Evolutionary conservation across 2,329 filamentous ascomycete genomes (phyloP).

Genomic region (Fusarium camptoceras): DNA sequence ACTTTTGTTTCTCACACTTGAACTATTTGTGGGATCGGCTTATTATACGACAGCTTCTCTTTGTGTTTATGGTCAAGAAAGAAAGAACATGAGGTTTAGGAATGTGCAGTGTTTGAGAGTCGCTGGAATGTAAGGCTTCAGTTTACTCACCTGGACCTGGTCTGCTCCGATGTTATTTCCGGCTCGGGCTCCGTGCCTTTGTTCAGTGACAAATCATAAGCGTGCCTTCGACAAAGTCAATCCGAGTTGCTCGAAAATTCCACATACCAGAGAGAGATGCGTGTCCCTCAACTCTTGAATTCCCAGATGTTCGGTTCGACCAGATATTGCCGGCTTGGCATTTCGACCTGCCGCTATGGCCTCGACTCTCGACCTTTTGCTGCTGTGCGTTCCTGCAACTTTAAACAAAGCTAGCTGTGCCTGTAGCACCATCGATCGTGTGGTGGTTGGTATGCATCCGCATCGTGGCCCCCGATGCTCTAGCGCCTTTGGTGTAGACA

Average conservation of each 20-base stretch:
- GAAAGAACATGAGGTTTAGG: not conserved
- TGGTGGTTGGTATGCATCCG: slow-evolving; percentile 13
- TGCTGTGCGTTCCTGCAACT: slow-evolving; percentile 31
- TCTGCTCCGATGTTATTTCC: slow-evolving; percentile 18
- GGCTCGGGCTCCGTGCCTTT: slow-evolving; percentile 3
- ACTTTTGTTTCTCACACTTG: not conserved
- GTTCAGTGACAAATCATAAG: slow-evolving; percentile 1
- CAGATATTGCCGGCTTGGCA: slow-evolving; percentile 35
- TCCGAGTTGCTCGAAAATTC: not conserved
- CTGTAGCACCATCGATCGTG: slow-evolving; percentile 11
- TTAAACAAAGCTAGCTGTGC: not conserved
- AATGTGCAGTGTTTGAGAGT: not conserved
- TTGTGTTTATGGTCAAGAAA: not conserved
- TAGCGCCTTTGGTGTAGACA: slow-evolving; percentile 8
- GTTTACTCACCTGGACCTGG: not conserved
- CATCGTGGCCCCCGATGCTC: slow-evolving; percentile 23
- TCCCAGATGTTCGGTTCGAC: slow-evolving; percentile 30
- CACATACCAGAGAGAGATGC: slow-evolving; percentile 14
- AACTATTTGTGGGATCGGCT: not conserved
- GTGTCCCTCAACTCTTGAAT: not conserved
- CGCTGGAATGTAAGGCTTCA: not conserved
- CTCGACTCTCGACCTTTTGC: not conserved
- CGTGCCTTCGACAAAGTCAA: slow-evolving; percentile 8
- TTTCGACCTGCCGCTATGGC: slow-evolving; percentile 3
- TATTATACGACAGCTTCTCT: not conserved